Evolutionary conservation across 768 basidiomycete genomes (phyloP).

Genomic region (Boletus fagicola): DNA sequence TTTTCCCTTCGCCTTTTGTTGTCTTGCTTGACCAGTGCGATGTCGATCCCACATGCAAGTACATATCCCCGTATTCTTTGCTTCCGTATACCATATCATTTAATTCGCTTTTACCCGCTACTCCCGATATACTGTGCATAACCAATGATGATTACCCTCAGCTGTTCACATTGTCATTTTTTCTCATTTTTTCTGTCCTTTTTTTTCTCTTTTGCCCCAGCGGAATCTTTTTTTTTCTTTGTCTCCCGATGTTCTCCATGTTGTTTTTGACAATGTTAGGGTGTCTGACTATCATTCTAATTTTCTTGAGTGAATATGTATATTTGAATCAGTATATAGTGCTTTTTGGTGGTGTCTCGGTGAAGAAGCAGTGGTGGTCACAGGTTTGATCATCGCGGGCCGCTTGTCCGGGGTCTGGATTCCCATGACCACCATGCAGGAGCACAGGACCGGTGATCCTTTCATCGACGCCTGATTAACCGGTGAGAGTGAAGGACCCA

Average conservation of each 20-base stretch:
- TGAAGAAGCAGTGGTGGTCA: neutral
- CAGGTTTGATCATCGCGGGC: neutral
- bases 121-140: constrained; percentile 23
- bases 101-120: constrained; percentile 20
- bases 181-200: neutral
- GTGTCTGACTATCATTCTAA: constrained; percentile 16
- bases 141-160: constrained; percentile 5
- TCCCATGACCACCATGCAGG: neutral
- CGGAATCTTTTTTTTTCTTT: neutral
- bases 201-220: neutral
- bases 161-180: neutral
- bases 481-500: neutral
- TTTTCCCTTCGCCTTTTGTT: neutral
- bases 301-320: constrained; percentile 12
- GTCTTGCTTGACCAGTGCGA: constrained; percentile 8
- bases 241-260: neutral
- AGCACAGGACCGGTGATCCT: neutral
- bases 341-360: neutral
- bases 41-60: constrained; percentile 9
- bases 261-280: constrained; percentile 13
- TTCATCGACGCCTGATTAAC: neutral
- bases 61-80: constrained; percentile 12
- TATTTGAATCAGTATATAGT: neutral
- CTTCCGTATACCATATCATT: constrained; percentile 24
- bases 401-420: neutral